A percentile compares a stretch with the other conserved stretches of the same genome.
These are phyloP conservation scores for Centaurea solstitialis DNA, from an alignment of 129 eudicot genomes.

Conservation along the genomic window DNA sequence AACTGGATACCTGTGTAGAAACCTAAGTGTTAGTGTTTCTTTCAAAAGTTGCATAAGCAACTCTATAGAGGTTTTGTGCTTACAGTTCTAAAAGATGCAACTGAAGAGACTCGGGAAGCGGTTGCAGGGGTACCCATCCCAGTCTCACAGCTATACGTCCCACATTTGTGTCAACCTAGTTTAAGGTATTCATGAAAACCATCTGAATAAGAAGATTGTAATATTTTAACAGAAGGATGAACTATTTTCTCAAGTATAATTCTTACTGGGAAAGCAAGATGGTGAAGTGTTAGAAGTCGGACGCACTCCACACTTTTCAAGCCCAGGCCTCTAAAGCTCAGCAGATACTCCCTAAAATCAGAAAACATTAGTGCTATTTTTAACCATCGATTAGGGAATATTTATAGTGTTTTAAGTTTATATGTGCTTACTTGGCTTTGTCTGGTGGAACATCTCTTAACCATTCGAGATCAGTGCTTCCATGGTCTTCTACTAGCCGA, in stretches of 20 bases:
- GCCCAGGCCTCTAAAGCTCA: slow-evolving; percentile 86
- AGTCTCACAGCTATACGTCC: slow-evolving; percentile 93
- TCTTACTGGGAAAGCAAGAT: slow-evolving; percentile 93
- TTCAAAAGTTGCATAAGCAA: background rate
- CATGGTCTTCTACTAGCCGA: slow-evolving; percentile 82
- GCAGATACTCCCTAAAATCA: slow-evolving; percentile 68
- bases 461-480: slow-evolving; percentile 95
- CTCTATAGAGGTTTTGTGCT: slow-evolving; percentile 24
- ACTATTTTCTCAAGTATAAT: slow-evolving; percentile 5
- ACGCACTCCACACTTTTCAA: slow-evolving; percentile 93
- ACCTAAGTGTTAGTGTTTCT: slow-evolving; percentile 15
- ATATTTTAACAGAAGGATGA: background rate
- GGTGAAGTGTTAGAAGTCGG: slow-evolving; percentile 86
- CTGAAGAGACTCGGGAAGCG: slow-evolving; percentile 79
- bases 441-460: slow-evolving; percentile 96
- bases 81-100: slow-evolving; percentile 87
- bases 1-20: slow-evolving; percentile 63
- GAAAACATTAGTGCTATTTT: slow-evolving; percentile 22
- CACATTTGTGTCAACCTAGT: slow-evolving; percentile 89
- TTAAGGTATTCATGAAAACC: background rate
- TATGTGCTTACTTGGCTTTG: slow-evolving; percentile 80
- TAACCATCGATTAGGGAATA: background rate
- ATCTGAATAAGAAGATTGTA: background rate
- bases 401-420: background rate
- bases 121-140: slow-evolving; percentile 98